These are phyloP conservation scores for Trichophyton mentagrophytes DNA, from an alignment of 2,329 filamentous ascomycete genomes.

Conservation along the genomic window DNA sequence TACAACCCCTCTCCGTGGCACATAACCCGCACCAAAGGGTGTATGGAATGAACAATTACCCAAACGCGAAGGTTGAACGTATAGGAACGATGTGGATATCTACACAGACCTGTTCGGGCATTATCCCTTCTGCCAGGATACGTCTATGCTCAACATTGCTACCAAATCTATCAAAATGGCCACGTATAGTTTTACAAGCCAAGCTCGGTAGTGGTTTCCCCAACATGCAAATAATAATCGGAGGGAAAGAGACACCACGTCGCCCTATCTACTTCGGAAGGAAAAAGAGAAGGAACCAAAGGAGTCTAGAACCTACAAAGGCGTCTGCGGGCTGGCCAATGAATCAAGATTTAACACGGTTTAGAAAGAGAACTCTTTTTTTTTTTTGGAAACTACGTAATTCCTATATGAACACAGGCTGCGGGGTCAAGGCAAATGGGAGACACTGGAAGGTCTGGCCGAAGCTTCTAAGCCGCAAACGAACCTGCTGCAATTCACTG, in stretches of 20 bases:
- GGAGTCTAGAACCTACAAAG: background rate
- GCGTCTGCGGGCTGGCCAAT: background rate
- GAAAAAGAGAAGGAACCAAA: background rate
- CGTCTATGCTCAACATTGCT: background rate
- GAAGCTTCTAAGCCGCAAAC: constrained; percentile 1
- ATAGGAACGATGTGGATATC: background rate
- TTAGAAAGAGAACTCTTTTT: too few relatives aligned
- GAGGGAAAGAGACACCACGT: background rate
- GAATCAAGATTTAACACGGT: background rate
- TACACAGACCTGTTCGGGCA: background rate
- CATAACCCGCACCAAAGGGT: background rate
- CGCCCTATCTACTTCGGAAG: background rate
- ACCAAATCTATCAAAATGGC: background rate
- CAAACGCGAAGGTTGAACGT: background rate
- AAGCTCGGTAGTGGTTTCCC: background rate
- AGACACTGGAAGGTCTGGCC: background rate
- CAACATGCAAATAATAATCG: background rate
- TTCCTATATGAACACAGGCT: background rate
- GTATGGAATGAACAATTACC: background rate
- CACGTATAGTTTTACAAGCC: background rate
- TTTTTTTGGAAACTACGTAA: too few relatives aligned
- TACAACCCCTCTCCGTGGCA: background rate
- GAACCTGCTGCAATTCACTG: background rate
- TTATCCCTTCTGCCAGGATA: background rate
- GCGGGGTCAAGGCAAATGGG: background rate